Percentiles rank a stretch among this genome's conserved stretches.
Conservation (phyloP, 106 monocot genomes). For the Ottelia alismoides region DNA sequence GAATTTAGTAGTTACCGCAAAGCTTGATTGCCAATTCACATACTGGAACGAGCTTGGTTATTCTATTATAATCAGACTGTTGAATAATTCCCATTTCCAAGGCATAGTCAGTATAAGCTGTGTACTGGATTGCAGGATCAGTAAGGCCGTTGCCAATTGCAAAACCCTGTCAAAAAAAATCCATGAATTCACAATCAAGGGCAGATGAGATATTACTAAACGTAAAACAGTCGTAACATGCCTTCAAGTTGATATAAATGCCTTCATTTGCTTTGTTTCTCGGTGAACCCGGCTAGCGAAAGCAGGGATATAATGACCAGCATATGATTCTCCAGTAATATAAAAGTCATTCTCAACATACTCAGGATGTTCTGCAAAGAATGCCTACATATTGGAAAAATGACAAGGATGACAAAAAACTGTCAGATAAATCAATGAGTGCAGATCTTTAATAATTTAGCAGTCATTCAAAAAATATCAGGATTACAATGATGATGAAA, state of each 20-base stretch:
- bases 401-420: background rate
- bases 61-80: constrained; percentile 43
- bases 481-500: background rate
- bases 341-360: constrained; percentile 71
- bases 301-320: constrained; percentile 91
- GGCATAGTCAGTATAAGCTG: constrained; percentile 88
- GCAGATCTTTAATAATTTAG: background rate
- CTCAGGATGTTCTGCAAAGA: constrained; percentile 62
- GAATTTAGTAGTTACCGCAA: constrained; percentile 40
- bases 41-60: constrained; percentile 49
- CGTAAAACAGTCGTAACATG: background rate
- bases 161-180: constrained; percentile 49
- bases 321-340: constrained; percentile 92
- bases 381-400: constrained; percentile 34
- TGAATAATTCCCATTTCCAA: constrained; percentile 57
- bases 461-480: background rate
- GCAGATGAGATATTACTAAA: background rate
- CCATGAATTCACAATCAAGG: background rate
- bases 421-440: background rate
- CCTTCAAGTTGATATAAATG: constrained; percentile 86
- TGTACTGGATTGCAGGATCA: constrained; percentile 90
- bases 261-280: constrained; percentile 77
- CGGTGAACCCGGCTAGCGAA: constrained; percentile 69
- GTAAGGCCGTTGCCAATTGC: constrained; percentile 96
- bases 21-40: constrained; percentile 67